Percentiles rank a stretch among this genome's conserved stretches.
Evolutionary conservation across 208 protist species (phyloP).

Genomic region (Leishmania lainsoni): DNA sequence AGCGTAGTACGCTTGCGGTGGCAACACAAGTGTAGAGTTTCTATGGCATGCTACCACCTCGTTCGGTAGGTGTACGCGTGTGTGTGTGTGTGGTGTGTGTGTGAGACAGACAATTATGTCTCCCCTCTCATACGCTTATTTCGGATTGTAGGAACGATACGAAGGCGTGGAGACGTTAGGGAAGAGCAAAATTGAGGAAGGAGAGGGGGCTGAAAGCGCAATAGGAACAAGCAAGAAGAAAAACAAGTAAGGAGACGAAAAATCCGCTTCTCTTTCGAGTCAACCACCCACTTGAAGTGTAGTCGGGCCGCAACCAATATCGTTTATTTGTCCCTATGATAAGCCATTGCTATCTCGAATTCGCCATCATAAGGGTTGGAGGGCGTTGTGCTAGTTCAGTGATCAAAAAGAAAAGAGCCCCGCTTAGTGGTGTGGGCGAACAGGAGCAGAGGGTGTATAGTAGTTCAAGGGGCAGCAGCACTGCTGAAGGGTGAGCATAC

Average conservation of each 20-base stretch:
- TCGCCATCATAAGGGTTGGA: background rate
- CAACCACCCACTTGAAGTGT: background rate
- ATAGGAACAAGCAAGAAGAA: slow-evolving; percentile 1
- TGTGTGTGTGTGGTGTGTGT: slow-evolving; percentile 5
- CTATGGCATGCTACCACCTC: background rate
- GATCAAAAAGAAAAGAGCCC: background rate
- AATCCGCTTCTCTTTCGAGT: too few species aligned
- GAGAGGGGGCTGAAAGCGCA: background rate
- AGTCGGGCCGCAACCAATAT: background rate
- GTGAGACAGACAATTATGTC: background rate
- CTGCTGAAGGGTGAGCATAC: background rate
- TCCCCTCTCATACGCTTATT: background rate
- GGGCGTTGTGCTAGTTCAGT: background rate
- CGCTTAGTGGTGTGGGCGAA: background rate
- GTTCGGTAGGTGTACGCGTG: background rate
- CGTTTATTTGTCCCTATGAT: background rate
- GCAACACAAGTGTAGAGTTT: background rate
- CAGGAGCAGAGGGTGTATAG: background rate
- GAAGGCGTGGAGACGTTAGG: background rate
- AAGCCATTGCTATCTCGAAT: background rate
- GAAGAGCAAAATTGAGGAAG: background rate
- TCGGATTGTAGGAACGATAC: background rate
- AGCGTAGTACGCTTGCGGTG: background rate
- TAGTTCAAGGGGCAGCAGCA: too few species aligned
- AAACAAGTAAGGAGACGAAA: background rate